Evolutionary conservation across 139 green algal genomes (phyloP).

Genomic region (Mychonastes homosphaera): DNA sequence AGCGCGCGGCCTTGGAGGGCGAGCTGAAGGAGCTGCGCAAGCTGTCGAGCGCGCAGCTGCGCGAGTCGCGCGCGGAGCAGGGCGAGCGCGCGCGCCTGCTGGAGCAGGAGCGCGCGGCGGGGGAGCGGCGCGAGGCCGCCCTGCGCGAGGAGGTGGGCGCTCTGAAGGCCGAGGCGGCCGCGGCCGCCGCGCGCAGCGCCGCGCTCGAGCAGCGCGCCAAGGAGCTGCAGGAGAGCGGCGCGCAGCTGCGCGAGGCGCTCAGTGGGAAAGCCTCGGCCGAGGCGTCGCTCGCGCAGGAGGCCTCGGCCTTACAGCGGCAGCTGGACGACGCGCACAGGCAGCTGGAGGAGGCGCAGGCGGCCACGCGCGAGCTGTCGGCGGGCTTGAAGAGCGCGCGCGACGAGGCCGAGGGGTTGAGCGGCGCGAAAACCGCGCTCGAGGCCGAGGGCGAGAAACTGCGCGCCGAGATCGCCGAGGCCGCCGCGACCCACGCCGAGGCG

Average conservation of each 20-base stretch:
- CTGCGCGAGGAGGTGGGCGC: constrained; percentile 13
- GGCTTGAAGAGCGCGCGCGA: not conserved
- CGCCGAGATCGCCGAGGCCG: no score
- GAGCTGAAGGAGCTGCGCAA: constrained; percentile 55
- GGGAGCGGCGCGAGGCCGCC: constrained; percentile 20
- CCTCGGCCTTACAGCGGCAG: not conserved
- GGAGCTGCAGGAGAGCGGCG: no score
- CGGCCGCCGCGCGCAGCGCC: no score
- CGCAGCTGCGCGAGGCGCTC: no score
- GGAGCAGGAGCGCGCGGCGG: constrained; percentile 30
- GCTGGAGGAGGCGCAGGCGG: constrained; percentile 8
- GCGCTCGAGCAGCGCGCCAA: no score
- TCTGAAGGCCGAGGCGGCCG: not conserved
- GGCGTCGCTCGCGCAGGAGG: no score
- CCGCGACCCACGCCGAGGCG: no score
- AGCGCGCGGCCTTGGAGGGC: constrained; percentile 33
- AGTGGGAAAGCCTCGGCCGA: no score
- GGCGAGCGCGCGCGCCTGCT: constrained; percentile 40
- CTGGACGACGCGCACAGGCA: not conserved
- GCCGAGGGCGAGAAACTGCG: no score
- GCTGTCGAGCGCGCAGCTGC: constrained; percentile 32
- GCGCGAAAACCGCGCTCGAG: no score
- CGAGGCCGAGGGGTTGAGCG: no score
- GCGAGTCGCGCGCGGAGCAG: constrained; percentile 42
- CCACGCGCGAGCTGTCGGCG: not conserved